A percentile compares a stretch with the other conserved stretches of the same genome.
phyloP scores from a whole-genome alignment of 331 rosid genomes.

The Spiraea crenata region DNA sequence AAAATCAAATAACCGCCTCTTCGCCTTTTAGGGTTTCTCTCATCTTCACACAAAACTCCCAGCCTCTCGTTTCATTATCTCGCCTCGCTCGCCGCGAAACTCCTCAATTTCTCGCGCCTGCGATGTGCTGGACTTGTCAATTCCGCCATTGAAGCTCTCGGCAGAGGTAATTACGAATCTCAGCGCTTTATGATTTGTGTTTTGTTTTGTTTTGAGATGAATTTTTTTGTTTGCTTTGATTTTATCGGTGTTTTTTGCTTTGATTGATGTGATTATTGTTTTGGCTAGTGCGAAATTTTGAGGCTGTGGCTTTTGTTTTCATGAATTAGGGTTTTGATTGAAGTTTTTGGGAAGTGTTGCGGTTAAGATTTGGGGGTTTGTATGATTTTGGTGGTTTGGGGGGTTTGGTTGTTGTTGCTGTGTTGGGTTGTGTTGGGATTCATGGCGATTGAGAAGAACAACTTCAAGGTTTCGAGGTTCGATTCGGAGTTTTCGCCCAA shows the following conservation, averaged over 20 bases:
- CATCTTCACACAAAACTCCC: conserved; percentile 5
- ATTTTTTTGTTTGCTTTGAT: background rate
- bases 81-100: conserved; percentile 9
- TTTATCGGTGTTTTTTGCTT: conserved; percentile 1
- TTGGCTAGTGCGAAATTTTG: conserved; percentile 4
- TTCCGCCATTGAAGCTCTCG: conserved; percentile 19
- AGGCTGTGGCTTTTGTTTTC: conserved; percentile 16
- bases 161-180: conserved; percentile 43
- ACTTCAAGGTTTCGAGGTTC: conserved; percentile 78
- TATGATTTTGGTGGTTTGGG: conserved; percentile 22
- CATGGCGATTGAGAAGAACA: conserved; percentile 99
- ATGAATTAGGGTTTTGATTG: conserved; percentile 57
- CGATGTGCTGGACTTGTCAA: conserved; percentile 20
- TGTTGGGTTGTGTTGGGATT: conserved; percentile 47
- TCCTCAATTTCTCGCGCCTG: background rate
- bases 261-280: background rate
- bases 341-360: background rate
- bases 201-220: background rate
- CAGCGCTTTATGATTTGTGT: background rate
- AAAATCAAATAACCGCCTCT: conserved; percentile 23
- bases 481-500: conserved; percentile 83
- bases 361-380: conserved; percentile 16
- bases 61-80: conserved; percentile 11
- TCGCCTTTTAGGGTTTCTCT: conserved; percentile 59
- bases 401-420: too few species aligned